A percentile compares a stretch with the other conserved stretches of the same genome.
phyloP scores from a whole-genome alignment of 305 asterid species.

The Nicotiana rustica region DNA sequence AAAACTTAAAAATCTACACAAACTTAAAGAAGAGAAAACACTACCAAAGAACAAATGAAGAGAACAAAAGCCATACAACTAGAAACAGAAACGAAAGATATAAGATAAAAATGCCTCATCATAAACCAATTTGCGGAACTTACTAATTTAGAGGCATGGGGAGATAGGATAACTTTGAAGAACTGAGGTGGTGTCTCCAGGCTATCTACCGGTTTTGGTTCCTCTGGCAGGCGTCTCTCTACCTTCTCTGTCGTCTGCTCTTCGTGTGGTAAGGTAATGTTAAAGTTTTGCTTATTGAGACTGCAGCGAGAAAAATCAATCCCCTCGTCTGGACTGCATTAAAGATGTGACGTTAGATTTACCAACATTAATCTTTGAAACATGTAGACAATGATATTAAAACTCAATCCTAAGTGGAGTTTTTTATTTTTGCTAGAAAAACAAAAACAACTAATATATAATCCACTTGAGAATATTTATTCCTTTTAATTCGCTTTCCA shows the following conservation, averaged over 20 bases:
- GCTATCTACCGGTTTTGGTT: background rate
- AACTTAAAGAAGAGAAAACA: background rate
- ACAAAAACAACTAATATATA: background rate
- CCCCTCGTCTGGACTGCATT: slow-evolving; percentile 27
- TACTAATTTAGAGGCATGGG: slow-evolving; percentile 30
- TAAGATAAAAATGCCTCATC: slow-evolving; percentile 19
- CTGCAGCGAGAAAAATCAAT: slow-evolving; percentile 21
- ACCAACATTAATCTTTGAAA: background rate
- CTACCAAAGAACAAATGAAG: background rate
- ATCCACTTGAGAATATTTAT: slow-evolving; percentile 1
- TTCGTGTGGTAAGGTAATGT: background rate
- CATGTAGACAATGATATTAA: slow-evolving; percentile 1
- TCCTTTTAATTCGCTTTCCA: slow-evolving; percentile 20
- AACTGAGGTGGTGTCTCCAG: slow-evolving; percentile 4
- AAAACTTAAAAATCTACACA: slow-evolving; percentile 15
- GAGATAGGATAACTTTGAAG: slow-evolving; percentile 31
- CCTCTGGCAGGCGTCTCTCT: background rate
- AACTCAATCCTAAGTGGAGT: background rate
- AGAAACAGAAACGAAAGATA: slow-evolving; percentile 19
- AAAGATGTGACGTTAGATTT: background rate
- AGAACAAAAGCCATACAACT: slow-evolving; percentile 1
- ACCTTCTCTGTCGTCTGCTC: background rate
- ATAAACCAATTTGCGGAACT: slow-evolving; percentile 24
- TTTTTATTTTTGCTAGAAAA: background rate
- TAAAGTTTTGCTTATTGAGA: background rate